These are phyloP conservation scores for Trichoderma hamatum DNA, from an alignment of 2,329 filamentous ascomycete species.

Conservation along the genomic window DNA sequence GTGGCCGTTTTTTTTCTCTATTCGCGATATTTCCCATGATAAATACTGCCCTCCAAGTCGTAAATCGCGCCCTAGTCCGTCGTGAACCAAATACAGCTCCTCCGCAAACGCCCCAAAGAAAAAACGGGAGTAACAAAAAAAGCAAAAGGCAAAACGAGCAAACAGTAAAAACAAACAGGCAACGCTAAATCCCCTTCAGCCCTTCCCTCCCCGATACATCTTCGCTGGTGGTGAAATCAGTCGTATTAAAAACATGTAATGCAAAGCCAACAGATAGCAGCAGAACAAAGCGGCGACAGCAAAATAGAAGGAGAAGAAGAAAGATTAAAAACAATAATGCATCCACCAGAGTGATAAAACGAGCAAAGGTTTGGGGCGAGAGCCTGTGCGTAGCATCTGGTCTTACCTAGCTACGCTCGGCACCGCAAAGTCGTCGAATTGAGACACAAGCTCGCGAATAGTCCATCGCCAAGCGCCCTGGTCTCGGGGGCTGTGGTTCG, in stretches of 20 bases:
- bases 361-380: background rate
- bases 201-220: background rate
- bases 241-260: slow-evolving; percentile 13
- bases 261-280: background rate
- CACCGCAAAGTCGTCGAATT: slow-evolving; percentile 46
- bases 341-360: background rate
- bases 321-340: background rate
- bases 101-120: background rate
- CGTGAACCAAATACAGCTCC: slow-evolving; percentile 20
- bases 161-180: background rate
- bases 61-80: slow-evolving; percentile 13
- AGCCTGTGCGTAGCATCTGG: background rate
- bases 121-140: background rate
- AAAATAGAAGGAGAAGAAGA: background rate
- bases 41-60: slow-evolving; percentile 20
- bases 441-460: slow-evolving; percentile 61
- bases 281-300: slow-evolving; percentile 4
- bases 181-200: background rate
- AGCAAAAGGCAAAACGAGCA: background rate
- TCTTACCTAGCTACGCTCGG: slow-evolving; percentile 30
- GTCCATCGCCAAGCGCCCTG: slow-evolving; percentile 76
- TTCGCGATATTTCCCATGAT: slow-evolving; percentile 19
- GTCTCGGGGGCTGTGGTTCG: slow-evolving; percentile 60
- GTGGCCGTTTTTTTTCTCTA: slow-evolving; percentile 26
- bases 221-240: background rate